Evolutionary conservation across 768 basidiomycete genomes (phyloP), one percentile per base, ranked within the genome.

Genomic region (Kwoniella dejecticola): DNA sequence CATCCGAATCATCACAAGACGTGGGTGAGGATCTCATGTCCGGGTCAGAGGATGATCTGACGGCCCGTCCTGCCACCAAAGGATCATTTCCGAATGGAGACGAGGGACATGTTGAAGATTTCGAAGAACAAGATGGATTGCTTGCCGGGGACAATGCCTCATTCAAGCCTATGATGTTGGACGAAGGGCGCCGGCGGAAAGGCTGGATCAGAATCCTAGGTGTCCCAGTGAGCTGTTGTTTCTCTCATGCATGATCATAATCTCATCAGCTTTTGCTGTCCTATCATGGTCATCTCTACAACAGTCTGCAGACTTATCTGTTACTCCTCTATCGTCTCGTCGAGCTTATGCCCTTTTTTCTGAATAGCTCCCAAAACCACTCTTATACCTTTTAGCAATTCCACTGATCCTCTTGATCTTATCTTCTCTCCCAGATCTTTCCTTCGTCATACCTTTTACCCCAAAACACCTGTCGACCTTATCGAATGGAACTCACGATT

Each of bases 401-500:
- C 67, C 62, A 5, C 46, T 53, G 5, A 40, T 57, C 10, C 26
- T 64, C 2, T 23, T 63, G 4, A 23, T 68, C 4, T 44, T 68
- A 36, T 53, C 44, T 17, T 23, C 53, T 1, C 17, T 40, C 44
- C 23, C 23, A 21, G 17, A 5, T 54, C n/a, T 42, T n/a, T n/a
- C 7, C n/a, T n/a, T n/a, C n/a, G n/a, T n/a, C 19, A 27, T 6
- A 41, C 46, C 13, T 42, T 26, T 4, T 23, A 6, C 19, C 11
- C 41, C 41, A 12, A 42, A 42, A n/a, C 41, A 42, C 19, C 17
- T 36, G 12, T 19, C 53, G 12, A 52, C 54, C 1, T 30, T 66
- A 5, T 52, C 30, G 24, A 69, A 69, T 49, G 68, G 68, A 8
- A 69, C 64, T 3, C 57, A 66, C 27, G 5, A 50, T 8, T 69